A percentile compares a stretch with the other conserved stretches of the same genome.
phyloP scores from a whole-genome alignment of 768 basidiomycete species.

The Kwoniella newhampshirensis region DNA sequence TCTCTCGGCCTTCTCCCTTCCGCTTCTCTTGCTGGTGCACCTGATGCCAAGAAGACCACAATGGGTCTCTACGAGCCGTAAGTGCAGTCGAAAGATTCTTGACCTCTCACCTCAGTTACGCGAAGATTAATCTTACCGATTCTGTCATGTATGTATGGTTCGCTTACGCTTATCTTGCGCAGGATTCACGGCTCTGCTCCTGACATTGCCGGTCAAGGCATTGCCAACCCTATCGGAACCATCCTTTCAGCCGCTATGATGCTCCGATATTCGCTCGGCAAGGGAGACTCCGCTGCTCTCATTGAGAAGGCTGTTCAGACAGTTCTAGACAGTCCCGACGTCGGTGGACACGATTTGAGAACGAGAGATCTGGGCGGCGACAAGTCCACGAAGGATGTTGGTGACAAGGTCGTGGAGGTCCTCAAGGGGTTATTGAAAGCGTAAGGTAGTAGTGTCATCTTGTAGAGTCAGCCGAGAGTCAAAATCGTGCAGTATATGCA shows the following conservation, averaged over 20 bases:
- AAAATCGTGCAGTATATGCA: no score
- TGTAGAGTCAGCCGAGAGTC: no score
- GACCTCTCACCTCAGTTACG: not conserved
- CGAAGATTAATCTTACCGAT: not conserved
- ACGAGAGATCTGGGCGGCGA: constrained; percentile 86
- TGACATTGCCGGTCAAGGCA: constrained; percentile 89
- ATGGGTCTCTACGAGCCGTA: constrained; percentile 88
- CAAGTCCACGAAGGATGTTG: constrained; percentile 72
- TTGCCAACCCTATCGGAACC: constrained; percentile 92
- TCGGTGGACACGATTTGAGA: constrained; percentile 73
- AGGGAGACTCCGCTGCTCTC: constrained; percentile 76
- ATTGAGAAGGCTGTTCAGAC: constrained; percentile 89
- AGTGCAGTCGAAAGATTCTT: constrained; percentile 12
- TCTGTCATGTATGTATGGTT: not conserved
- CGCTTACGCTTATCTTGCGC: not conserved
- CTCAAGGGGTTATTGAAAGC: constrained; percentile 61
- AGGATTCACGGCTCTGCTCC: constrained; percentile 88
- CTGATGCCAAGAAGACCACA: constrained; percentile 69
- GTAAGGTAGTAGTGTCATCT: constrained; percentile 11
- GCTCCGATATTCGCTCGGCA: constrained; percentile 87
- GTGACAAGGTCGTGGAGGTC: constrained; percentile 75
- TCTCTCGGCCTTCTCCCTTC: constrained; percentile 95
- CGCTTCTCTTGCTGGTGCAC: constrained; percentile 90
- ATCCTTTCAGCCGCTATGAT: constrained; percentile 93
- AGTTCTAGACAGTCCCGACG: constrained; percentile 69